Conservation (phyloP, 2,329 filamentous ascomycete species). For the Penicillium sumatraense region DNA sequence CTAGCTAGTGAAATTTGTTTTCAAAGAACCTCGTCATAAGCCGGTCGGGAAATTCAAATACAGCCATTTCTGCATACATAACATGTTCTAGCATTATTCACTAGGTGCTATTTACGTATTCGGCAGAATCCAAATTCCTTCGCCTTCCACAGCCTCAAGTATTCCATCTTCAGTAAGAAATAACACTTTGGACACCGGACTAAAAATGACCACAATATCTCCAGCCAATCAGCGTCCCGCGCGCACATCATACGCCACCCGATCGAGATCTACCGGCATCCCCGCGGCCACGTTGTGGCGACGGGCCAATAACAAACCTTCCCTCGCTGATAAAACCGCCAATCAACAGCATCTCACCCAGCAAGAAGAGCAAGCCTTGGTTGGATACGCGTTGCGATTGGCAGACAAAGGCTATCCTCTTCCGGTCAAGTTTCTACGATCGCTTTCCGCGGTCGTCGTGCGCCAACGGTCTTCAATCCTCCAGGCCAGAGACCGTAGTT, state of each 20-base stretch:
- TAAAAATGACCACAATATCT: not conserved
- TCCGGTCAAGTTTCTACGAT: slow-evolving; percentile 12
- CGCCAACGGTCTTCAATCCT: slow-evolving; percentile 8
- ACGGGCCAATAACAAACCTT: slow-evolving; percentile 4
- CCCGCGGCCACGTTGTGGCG: slow-evolving; percentile 8
- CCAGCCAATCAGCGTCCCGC: not conserved
- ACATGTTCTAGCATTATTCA: too few species aligned
- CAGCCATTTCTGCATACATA: not conserved
- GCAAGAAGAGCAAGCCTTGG: slow-evolving; percentile 8
- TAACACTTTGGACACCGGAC: too few species aligned
- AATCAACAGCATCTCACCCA: slow-evolving; percentile 9
- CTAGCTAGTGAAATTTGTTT: not conserved
- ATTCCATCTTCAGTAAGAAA: too few species aligned
- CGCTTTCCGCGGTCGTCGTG: slow-evolving; percentile 7
- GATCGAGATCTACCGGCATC: slow-evolving; percentile 2
- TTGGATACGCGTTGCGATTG: slow-evolving; percentile 8
- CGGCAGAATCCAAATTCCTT: too few species aligned
- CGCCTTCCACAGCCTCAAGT: too few species aligned
- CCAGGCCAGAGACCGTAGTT: slow-evolving; percentile 3
- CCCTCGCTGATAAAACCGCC: slow-evolving; percentile 4
- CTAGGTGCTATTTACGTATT: too few species aligned
- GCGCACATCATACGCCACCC: slow-evolving; percentile 1
- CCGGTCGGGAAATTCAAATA: not conserved
- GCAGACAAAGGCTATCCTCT: slow-evolving; percentile 13
- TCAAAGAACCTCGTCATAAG: not conserved